A percentile compares a stretch with the other conserved stretches of the same genome.
These are phyloP conservation scores for Mycena amicta DNA, from an alignment of 768 basidiomycete genomes.

Conservation along the genomic window DNA sequence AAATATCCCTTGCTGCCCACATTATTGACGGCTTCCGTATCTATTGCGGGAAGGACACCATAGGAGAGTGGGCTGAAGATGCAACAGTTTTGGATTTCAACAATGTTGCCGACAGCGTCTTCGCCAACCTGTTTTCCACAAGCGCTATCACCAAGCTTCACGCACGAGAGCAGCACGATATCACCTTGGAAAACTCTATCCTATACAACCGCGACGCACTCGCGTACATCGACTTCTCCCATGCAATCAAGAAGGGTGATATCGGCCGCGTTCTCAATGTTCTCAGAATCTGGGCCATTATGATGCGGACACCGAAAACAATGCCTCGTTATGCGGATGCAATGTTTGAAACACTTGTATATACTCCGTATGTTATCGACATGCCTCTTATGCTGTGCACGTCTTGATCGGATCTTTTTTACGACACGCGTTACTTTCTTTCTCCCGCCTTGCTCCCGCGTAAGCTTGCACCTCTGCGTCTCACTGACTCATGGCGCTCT, in stretches of 20 bases:
- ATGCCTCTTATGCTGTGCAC: too few relatives aligned
- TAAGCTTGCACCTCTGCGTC: too few relatives aligned
- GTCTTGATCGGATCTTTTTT: too few relatives aligned
- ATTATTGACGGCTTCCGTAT: conserved; percentile 16
- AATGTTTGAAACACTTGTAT: conserved; percentile 10
- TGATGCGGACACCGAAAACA: conserved; percentile 16
- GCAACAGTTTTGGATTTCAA: conserved; percentile 13
- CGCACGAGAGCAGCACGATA: neutral
- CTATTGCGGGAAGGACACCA: neutral
- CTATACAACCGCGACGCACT: conserved; percentile 25
- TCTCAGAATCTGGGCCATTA: conserved; percentile 16
- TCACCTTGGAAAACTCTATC: conserved; percentile 11
- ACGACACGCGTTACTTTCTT: too few relatives aligned
- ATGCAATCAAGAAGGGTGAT: conserved; percentile 26
- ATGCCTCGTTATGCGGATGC: conserved; percentile 28
- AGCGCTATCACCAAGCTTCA: conserved; percentile 1
- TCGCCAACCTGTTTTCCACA: conserved; percentile 12
- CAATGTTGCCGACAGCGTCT: conserved; percentile 8
- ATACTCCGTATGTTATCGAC: too few relatives aligned
- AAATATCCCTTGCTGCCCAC: conserved; percentile 15
- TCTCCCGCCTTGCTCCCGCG: too few relatives aligned
- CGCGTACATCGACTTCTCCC: conserved; percentile 15
- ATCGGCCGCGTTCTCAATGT: conserved; percentile 25
- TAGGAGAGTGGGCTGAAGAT: conserved; percentile 12
- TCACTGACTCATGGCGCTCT: too few relatives aligned